A percentile compares a stretch with the other conserved stretches of the same genome.
Conservation (phyloP, 2,329 filamentous ascomycete species). For the Fusarium sp. region DNA sequence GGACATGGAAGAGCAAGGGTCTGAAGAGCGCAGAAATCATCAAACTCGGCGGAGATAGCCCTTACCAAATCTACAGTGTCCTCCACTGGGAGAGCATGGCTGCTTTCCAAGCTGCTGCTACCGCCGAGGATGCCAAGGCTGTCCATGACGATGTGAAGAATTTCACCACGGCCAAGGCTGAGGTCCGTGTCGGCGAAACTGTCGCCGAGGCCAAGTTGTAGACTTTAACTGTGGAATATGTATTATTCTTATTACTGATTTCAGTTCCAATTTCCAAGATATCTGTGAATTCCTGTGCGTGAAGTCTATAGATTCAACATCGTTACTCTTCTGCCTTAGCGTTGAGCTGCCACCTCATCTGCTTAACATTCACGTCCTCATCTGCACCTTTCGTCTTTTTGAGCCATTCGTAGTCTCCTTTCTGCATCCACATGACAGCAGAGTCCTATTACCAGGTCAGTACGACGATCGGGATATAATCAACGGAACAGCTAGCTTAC, state of each 20-base stretch:
- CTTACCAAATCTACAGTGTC: slow-evolving; percentile 10
- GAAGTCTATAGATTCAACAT: rapidly evolving
- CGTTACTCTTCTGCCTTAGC: neutral
- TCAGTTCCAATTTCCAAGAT: no score
- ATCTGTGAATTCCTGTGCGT: no score
- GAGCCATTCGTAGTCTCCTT: slow-evolving; percentile 14
- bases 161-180: slow-evolving; percentile 7
- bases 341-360: slow-evolving; percentile 15
- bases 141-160: slow-evolving; percentile 16
- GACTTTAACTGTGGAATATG: rapidly evolving
- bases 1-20: slow-evolving; percentile 3
- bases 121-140: slow-evolving; percentile 7
- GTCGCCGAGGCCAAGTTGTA: neutral
- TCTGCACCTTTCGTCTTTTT: neutral
- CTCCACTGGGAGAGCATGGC: slow-evolving; percentile 19
- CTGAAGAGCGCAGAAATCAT: slow-evolving; percentile 10
- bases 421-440: slow-evolving; percentile 3
- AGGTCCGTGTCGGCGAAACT: neutral
- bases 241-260: neutral
- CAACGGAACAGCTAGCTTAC: neutral
- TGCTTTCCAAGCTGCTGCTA: slow-evolving; percentile 19
- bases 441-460: neutral
- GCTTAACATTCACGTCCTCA: slow-evolving; percentile 10
- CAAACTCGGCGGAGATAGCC: slow-evolving; percentile 15
- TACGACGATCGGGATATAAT: rapidly evolving